Base-by-base conservation (phyloP, 108 stramenopile species). In the Fistulifera pelliculosa region DNA sequence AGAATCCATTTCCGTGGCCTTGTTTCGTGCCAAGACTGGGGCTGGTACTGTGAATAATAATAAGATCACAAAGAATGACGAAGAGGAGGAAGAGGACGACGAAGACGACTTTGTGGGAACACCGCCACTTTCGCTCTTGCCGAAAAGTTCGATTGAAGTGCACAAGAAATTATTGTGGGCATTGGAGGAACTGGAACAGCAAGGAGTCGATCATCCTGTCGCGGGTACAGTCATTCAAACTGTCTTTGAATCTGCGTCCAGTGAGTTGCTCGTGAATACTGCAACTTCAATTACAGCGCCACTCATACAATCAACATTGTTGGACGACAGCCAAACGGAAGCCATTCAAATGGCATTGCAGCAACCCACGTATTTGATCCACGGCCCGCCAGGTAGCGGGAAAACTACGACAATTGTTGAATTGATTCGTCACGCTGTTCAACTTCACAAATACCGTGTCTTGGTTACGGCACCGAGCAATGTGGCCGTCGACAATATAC, bases 391-490 rank as follows among this genome's bases (percentile, higher is more conserved):
- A 8, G 92, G 90, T 5, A 78, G 67, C 0, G 73, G 73, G 62
- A 93, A 87, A 54, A 90, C 93, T 7, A 88, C 79, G 43, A 84
- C 87, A 21, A 73, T 94, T 13, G 87, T 90, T 6, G 93, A 95
- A 60, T 62, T 97, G 41, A 89, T 97, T 58, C 74, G 71, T 14
- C 93, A 92, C 54, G 88, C 85, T 21, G 92, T 93, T 1, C 66
- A 73, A 27, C 41, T 54, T 5, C 71, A 74, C 42, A 57, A 69
- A 10, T 70, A 77, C 69, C 77, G 77, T 60, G 89, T 98, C 1
- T 74, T 99, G 39, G 96, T 97, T 6, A 83, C 93, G 18, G 97
- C 96, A 42, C 96, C 97, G n/a, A 94, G 93, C 53, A 98, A 99
- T 79, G 94, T 98, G 23, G 96, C 96, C 6, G 98, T 99, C 3